These are phyloP conservation scores for Aspergillus ellipticus DNA, from an alignment of 495 filamentous ascomycete species.

Conservation along the genomic window DNA sequence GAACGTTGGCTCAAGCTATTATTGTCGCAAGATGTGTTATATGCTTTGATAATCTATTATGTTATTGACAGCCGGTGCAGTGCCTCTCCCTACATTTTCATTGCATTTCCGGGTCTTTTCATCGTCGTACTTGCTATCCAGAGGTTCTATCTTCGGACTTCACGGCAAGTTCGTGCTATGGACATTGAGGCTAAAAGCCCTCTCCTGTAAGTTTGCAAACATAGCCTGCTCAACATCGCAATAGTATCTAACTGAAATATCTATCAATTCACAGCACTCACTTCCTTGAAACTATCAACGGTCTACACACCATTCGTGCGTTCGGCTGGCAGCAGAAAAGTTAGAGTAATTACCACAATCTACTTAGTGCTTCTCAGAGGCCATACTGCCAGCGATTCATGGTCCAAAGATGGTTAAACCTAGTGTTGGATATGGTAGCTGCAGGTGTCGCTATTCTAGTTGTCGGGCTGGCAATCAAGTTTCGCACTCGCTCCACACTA, in stretches of 20 bases:
- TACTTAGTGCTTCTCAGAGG: neutral
- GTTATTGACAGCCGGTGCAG: neutral
- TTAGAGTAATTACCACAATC: neutral
- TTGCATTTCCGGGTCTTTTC: neutral
- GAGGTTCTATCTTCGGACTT: neutral
- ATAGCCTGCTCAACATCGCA: neutral
- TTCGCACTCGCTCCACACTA: neutral
- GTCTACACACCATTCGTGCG: neutral
- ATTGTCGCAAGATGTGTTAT: neutral
- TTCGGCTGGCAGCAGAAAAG: neutral
- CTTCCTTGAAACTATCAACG: neutral
- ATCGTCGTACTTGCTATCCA: neutral
- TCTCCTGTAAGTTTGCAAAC: neutral
- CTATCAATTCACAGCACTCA: neutral
- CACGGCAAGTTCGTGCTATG: neutral
- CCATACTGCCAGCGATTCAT: neutral
- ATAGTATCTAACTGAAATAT: neutral
- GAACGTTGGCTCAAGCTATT: neutral
- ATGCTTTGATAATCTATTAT: neutral
- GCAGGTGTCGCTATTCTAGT: neutral
- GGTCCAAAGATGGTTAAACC: neutral
- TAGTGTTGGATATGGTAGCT: neutral
- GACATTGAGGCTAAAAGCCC: neutral
- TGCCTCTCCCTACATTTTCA: neutral
- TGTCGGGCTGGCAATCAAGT: neutral